A percentile compares a stretch with the other conserved stretches of the same genome.
phyloP scores from a whole-genome alignment of 2,329 filamentous ascomycete genomes.

The Colletotrichum gigasporum region DNA sequence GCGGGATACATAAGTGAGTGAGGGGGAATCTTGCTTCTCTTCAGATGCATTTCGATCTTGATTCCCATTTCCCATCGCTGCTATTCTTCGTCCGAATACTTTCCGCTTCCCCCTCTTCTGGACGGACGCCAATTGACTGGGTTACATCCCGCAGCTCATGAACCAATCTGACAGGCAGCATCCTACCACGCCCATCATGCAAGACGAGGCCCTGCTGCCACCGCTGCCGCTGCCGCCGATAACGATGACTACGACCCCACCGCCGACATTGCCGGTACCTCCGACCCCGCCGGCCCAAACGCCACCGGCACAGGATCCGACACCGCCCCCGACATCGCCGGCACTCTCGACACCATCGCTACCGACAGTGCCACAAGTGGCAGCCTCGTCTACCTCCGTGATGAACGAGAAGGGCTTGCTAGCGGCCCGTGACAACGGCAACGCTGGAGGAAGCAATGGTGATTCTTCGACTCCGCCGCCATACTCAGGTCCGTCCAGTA shows the following conservation, averaged over 20 bases:
- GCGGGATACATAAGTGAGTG: too few relatives aligned
- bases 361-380: not conserved
- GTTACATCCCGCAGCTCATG: too few relatives aligned
- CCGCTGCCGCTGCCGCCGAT: not conserved
- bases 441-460: not conserved
- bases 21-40: too few relatives aligned
- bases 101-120: too few relatives aligned
- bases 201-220: not conserved
- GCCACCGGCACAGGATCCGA: not conserved
- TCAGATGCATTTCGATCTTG: too few relatives aligned
- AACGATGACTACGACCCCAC: not conserved
- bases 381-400: not conserved
- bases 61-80: too few relatives aligned
- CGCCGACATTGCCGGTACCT: too few relatives aligned
- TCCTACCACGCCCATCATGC: not conserved
- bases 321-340: not conserved
- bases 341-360: not conserved
- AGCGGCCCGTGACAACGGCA: not conserved
- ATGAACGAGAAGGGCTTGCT: slow-evolving; percentile 2
- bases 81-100: too few relatives aligned
- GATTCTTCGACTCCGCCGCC: slow-evolving; percentile 40
- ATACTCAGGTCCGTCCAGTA: slow-evolving; percentile 44
- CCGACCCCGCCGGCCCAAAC: not conserved
- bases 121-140: too few relatives aligned
- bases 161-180: not conserved